These are phyloP conservation scores for Pseudotsuga menziesii DNA, from an alignment of 75 land plant species.

Conservation along the genomic window DNA sequence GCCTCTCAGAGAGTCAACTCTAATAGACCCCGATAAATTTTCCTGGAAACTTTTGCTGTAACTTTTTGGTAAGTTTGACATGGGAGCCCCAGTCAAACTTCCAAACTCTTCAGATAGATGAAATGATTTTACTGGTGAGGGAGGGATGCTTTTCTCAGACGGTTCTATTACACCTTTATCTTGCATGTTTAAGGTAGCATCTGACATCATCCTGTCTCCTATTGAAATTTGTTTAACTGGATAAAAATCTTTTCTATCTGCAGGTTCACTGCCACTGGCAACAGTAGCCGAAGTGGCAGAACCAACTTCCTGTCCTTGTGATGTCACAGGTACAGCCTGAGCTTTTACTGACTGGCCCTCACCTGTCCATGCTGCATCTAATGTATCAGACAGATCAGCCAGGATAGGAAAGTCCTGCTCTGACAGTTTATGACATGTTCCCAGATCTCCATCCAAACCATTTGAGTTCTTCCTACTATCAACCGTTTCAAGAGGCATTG, in stretches of 20 bases:
- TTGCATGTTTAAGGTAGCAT: slow-evolving; percentile 40
- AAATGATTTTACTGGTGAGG: slow-evolving; percentile 42
- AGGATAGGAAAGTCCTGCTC: slow-evolving; percentile 30
- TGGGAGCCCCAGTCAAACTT: slow-evolving; percentile 52
- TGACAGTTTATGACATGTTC: slow-evolving; percentile 12
- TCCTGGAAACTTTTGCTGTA: slow-evolving; percentile 25
- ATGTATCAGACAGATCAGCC: slow-evolving; percentile 64
- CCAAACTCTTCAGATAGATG: slow-evolving; percentile 50
- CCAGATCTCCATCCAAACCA: neutral
- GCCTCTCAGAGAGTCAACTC: slow-evolving; percentile 16
- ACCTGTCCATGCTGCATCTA: slow-evolving; percentile 92
- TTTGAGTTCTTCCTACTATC: neutral
- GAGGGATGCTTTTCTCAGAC: slow-evolving; percentile 29
- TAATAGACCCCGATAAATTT: slow-evolving; percentile 14
- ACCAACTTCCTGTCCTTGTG: slow-evolving; percentile 7
- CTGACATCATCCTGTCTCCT: slow-evolving; percentile 17
- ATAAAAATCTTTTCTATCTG: neutral
- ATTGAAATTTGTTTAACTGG: neutral
- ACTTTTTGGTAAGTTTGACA: slow-evolving; percentile 38
- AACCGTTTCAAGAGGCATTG: neutral
- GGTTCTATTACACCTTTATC: slow-evolving; percentile 35
- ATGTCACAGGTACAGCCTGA: slow-evolving; percentile 9
- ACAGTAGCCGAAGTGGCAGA: neutral
- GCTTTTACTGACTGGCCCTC: slow-evolving; percentile 19
- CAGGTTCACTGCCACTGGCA: slow-evolving; percentile 4